Conservation (phyloP, 257 asterid species). For the Lavandula angustifolia region DNA sequence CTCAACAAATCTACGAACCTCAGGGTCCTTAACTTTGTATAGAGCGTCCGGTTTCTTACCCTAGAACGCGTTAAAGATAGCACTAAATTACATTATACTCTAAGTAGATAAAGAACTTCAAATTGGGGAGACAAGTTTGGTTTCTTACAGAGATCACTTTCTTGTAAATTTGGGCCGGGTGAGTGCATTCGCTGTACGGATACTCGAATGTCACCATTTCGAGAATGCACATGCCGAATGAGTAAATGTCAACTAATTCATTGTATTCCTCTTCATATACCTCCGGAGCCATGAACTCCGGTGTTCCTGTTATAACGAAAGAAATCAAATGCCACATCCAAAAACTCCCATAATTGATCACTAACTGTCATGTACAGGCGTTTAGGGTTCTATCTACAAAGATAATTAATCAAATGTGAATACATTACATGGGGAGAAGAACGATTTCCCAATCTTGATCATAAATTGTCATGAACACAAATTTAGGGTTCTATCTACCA, state of each 20-base stretch:
- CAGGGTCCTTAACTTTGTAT: constrained; percentile 72
- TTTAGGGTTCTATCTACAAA: too few species aligned
- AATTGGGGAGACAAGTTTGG: neutral
- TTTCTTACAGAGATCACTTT: constrained; percentile 79
- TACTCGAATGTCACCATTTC: constrained; percentile 90
- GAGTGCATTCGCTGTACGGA: constrained; percentile 87
- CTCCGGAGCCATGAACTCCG: constrained; percentile 95
- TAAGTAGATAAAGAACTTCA: neutral
- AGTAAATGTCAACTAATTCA: constrained; percentile 77
- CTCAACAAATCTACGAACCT: constrained; percentile 80
- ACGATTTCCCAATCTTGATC: too few species aligned
- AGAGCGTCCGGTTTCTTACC: constrained; percentile 86
- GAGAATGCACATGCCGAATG: constrained; percentile 90
- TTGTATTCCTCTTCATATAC: constrained; percentile 84
- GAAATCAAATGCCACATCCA: neutral
- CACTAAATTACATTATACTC: neutral
- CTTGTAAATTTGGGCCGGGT: constrained; percentile 88
- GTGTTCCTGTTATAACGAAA: constrained; percentile 55
- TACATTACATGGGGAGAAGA: too few species aligned
- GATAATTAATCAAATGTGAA: too few species aligned
- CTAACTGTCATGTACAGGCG: too few species aligned
- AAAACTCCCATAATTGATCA: too few species aligned
- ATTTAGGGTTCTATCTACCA: too few species aligned
- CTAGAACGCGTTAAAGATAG: constrained; percentile 34
- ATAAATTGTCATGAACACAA: too few species aligned